Evolutionary conservation across 805 yeast genomes (phyloP), one percentile per base, ranked within the genome.

Genomic region (Kodamaea nitidulidarum): DNA sequence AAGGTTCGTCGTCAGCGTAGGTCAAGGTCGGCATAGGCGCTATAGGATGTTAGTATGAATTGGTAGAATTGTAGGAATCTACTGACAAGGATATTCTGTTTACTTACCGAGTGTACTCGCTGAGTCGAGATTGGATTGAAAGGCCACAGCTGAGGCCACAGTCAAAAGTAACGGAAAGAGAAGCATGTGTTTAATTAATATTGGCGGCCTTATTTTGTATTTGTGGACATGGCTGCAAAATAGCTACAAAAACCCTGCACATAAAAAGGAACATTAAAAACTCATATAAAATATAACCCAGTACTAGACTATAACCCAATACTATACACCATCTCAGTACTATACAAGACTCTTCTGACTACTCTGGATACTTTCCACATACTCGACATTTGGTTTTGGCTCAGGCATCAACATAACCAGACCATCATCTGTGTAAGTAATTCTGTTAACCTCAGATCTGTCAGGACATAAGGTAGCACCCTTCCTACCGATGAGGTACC

Each of bases 401-500:
- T 37, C 40, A 2, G 27, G 35, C 40, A 37, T 31, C 32, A 30
- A 30, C 40, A 37, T 31, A 22, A 37, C 22, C 11, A 35, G 40
- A 17, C 35, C 35, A 15, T 42, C 40, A 20, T 42, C 36, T 35
- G 48, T 43, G 39, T 55, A 53, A 17, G 54, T 47, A 32, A 61
- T 52, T 45, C 50, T 60, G 51, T 53, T 60, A 32, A 70, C 53
- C 43, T 67, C 71, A 20, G 76, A 67, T 50, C 60, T 63, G 49
- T 76, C 80, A 24, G 80, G 80, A 43, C 76, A 71, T 45, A 76
- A 61, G 45, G 62, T 57, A 22, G 71, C 66, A 51, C 80, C 81
- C 41, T 58, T 67, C 58, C 81, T 65, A 33, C 82, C 82, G 46
- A 77, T 63, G 38, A 73, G 47, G 53, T 75, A 74, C 81, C 81